phyloP scores from a whole-genome alignment of 495 filamentous ascomycete genomes.

The Ascodesmis nigricans region DNA sequence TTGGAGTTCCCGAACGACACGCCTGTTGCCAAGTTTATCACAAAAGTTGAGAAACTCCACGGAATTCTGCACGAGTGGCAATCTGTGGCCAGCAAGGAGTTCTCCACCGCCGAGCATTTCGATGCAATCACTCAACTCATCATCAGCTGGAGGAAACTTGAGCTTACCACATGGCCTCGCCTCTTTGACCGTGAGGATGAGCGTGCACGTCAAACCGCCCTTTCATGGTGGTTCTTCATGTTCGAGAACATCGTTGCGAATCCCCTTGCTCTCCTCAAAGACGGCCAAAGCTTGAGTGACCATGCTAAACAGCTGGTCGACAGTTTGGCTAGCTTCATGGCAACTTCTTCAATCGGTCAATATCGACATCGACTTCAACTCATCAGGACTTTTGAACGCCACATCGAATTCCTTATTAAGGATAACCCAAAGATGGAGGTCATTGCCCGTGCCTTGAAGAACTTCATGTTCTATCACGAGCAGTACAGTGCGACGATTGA shows the following conservation, averaged over 20 bases:
- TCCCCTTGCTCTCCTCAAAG: conserved; percentile 37
- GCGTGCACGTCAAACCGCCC: conserved; percentile 50
- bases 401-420: conserved; percentile 33
- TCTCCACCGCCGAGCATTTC: conserved; percentile 43
- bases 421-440: conserved; percentile 33
- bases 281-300: conserved; percentile 33
- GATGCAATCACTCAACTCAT: conserved; percentile 53
- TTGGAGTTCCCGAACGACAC: conserved; percentile 56
- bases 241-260: conserved; percentile 69
- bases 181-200: conserved; percentile 69
- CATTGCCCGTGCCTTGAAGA: conserved; percentile 40
- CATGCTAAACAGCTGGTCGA: conserved; percentile 46
- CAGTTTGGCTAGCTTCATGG: conserved; percentile 54
- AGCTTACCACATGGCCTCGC: conserved; percentile 75
- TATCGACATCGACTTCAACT: conserved; percentile 49
- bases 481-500: conserved; percentile 42
- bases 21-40: conserved; percentile 64
- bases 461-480: conserved; percentile 51
- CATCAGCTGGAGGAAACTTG: conserved; percentile 70
- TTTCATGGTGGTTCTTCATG: conserved; percentile 89
- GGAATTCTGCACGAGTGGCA: conserved; percentile 78
- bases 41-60: conserved; percentile 66
- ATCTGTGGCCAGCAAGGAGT: conserved; percentile 58
- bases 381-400: conserved; percentile 44
- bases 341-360: conserved; percentile 54